phyloP scores from a whole-genome alignment of 1,284 basidiomycete genomes.

The Sanghuangporus sanghuang region DNA sequence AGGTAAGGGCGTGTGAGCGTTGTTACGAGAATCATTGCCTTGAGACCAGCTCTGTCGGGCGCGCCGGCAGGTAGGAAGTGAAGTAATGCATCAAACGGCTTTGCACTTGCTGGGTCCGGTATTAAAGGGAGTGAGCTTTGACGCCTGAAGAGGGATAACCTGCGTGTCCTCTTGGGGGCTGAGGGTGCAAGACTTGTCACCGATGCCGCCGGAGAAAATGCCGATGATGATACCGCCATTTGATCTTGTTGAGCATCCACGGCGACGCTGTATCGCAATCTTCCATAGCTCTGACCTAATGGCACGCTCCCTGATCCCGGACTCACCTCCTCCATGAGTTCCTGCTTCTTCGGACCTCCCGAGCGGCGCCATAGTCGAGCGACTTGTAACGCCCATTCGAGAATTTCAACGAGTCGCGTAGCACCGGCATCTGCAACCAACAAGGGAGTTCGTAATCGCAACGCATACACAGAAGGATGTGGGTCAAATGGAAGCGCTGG shows the following conservation, averaged over 20 bases:
- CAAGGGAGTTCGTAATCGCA: slow-evolving; percentile 39
- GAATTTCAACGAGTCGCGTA: slow-evolving; percentile 42
- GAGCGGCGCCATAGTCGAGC: slow-evolving; percentile 40
- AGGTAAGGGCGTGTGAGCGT: slow-evolving; percentile 39
- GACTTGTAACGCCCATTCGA: slow-evolving; percentile 50
- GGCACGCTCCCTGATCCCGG: not conserved
- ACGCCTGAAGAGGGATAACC: not conserved
- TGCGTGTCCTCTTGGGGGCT: not conserved
- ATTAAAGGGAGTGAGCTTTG: not conserved
- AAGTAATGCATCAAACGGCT: slow-evolving; percentile 36
- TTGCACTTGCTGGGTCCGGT: not conserved
- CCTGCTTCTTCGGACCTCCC: slow-evolving; percentile 29
- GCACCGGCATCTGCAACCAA: slow-evolving; percentile 42
- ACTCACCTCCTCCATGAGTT: slow-evolving; percentile 27
- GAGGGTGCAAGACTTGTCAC: not conserved
- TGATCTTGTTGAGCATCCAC: not conserved
- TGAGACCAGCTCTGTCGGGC: slow-evolving; percentile 34
- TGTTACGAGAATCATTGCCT: slow-evolving; percentile 38
- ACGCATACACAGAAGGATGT: slow-evolving; percentile 38
- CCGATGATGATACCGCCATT: not conserved
- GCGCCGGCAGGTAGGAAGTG: slow-evolving; percentile 34
- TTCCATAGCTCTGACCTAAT: not conserved
- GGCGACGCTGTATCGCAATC: slow-evolving; percentile 8
- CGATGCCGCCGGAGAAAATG: not conserved
- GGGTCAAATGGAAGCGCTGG: slow-evolving; percentile 31